Base-by-base conservation (phyloP, 208 protist genomes). In the Herpetomonas tarakana region DNA sequence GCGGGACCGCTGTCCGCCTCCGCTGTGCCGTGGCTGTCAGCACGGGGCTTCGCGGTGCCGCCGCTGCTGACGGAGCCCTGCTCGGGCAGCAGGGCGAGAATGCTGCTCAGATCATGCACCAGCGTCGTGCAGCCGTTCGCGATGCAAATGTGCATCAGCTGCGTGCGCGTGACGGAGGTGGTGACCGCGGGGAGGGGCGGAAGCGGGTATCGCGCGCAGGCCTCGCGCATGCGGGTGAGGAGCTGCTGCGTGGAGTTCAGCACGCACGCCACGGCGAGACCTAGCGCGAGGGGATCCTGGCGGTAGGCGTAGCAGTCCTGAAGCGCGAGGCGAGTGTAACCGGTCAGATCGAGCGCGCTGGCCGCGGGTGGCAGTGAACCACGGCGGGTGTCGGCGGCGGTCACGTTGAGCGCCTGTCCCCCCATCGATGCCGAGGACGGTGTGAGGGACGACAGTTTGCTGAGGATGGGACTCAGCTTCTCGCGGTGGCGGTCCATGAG, bases 91-190 rank as follows among this genome's bases (percentile, higher is more conserved):
- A 71, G 56, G n/a, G 78, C 57, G 9, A 90, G 58, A 26, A 85
- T 50, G 12, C 54, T 74, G 2, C 59, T 59, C 35, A 91, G 70
- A 53, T 92, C 85, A 45, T 71, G 62, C n/a, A 57, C 63, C 22
- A 94, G 65, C 0, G 60, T 53, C 9, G 82, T 85, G 65, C 77
- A 86, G 52, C 73, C 74, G 56, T 92, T 94, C 9, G 80, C 78
- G 22, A 94, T 60, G 57, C 74, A 92, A 22, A 94, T 63, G 30
- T 91, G 83, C 51, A 92, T 50, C 51, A 92, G 52, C 68, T 94
- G 88, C n/a, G 54, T 25, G 2, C 70, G 60, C 26, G 74, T 92
- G 28, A 73, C 62, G 3, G 69, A 58, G 12, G 74, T 59, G 24
- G 78, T 76, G 29, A 92, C 74, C 18, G 80, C 74, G 25, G 84